Evolutionary conservation across 2,329 filamentous ascomycete genomes (phyloP), one percentile per base, ranked within the genome.

Genomic region (Hypoxylon sp.): DNA sequence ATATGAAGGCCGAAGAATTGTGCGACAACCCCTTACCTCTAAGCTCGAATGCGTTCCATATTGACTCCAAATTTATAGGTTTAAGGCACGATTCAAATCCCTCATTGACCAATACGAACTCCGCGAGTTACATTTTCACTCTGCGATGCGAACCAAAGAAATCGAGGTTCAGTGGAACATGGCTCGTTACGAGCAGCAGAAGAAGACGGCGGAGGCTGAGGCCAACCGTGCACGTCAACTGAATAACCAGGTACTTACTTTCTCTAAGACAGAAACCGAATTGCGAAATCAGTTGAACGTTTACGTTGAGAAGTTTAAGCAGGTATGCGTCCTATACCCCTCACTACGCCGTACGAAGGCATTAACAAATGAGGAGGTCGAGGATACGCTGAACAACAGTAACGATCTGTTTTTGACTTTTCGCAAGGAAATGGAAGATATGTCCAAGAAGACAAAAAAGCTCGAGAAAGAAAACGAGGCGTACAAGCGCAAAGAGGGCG

Each of bases 301-400:
- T 73, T 99, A 99, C 75, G 95, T 97, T 25, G 96, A 99, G 78
- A 99, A 98, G 82, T 98, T 98, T 82, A 98, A 98, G 84, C 96
- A 99, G 92, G 95, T 97, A 88, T 80, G 87, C 79, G 59, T 67
- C 68, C 71, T 70, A 62, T 71, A 63, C 69, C 66, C 66, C 62
- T 73, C 69, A 66, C 52, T 72, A 71, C 70, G 67, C 68, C 72
- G 61, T 63, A 63, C 68, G 63, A 70, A 71, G 67, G 66, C 71
- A 71, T 74, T 84, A 84, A 85, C 80, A 80, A 78, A 77, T 80
- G 72, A 79, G 81, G 83, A 98, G 95, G 95, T 98, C 77, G 95
- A 98, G 86, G 96, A 98, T 81, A 98, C 95, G 37, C 87, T 98
- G 54, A 98, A 97, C 81, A 98, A 97, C 78, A 97, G 93, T 80